A percentile compares a stretch with the other conserved stretches of the same genome.
Conservation (phyloP, 805 yeast genomes). For the Zygoascus biomembranicola region DNA sequence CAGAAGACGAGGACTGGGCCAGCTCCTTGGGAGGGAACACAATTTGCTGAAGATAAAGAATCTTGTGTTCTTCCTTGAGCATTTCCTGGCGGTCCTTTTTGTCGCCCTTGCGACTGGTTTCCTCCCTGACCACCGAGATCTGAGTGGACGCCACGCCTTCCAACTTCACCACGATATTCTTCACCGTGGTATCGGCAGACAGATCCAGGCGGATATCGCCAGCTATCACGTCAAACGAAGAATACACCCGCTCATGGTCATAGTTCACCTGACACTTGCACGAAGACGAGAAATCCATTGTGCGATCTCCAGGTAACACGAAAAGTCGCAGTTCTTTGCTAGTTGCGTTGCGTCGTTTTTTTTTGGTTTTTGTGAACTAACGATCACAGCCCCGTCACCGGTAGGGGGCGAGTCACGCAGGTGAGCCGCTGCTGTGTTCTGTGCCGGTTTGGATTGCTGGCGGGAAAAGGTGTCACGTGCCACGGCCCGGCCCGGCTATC, state of each 20-base stretch:
- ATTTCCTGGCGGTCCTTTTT: slow-evolving; percentile 16
- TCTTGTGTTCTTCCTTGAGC: slow-evolving; percentile 19
- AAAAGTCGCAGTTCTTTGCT: too few species aligned
- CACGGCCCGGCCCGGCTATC: too few species aligned
- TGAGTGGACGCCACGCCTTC: slow-evolving; percentile 25
- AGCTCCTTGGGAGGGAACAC: slow-evolving; percentile 31
- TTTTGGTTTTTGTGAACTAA: too few species aligned
- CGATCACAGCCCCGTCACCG: too few species aligned
- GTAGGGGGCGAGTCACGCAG: too few species aligned
- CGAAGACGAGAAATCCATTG: background rate
- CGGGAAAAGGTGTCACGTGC: too few species aligned
- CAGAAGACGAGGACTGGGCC: slow-evolving; percentile 9
- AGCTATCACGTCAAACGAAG: slow-evolving; percentile 19
- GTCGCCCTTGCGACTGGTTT: slow-evolving; percentile 11
- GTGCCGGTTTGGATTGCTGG: too few species aligned
- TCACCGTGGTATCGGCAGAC: slow-evolving; percentile 20
- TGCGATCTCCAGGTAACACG: background rate
- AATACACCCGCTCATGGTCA: slow-evolving; percentile 5
- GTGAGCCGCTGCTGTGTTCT: too few species aligned
- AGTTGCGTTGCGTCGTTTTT: too few species aligned
- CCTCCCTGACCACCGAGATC: slow-evolving; percentile 16
- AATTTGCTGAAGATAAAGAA: slow-evolving; percentile 23
- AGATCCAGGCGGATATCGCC: slow-evolving; percentile 21
- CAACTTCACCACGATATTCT: slow-evolving; percentile 23
- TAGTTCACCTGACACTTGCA: background rate